Base-by-base conservation (phyloP, 1,284 basidiomycete genomes). In the Inonotus obliquus region DNA sequence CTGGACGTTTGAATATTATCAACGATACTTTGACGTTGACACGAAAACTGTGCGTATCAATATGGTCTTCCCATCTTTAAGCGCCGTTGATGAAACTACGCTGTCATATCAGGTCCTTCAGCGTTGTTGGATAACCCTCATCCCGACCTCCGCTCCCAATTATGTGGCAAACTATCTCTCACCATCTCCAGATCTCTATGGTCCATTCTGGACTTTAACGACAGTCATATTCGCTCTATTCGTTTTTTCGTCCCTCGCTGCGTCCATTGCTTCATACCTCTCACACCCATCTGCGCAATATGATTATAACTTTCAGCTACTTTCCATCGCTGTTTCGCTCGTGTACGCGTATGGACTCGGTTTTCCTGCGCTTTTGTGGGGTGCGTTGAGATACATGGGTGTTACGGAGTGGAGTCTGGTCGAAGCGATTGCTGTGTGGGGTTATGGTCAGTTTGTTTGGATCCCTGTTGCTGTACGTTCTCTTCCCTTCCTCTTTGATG, bases 171-270 rank as follows among this genome's bases (percentile, higher is more conserved):
- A 76, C 23, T 81, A 86, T 65, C 81, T 90, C 55, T 83, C 84
- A 49, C 86, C 90, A 21, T 77, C 82, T 21, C 77, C 79, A 11
- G 90, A 92, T 68, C 82, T 92, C 48, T 92, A 92, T 66, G 94
- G 95, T 1, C 94, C 95, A 0, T 97, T 98, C 77, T 98, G 95
- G 95, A 92, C 94, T 0, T 82, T 96, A 54, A 95, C 94, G 0
- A 96, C 94, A 1, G 84, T 97, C 65, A 90, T 96, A 55, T 92
- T 97, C 70, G 81, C 87, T 1, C 84, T 97, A 60, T 97, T 95
- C 77, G 85, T 96, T 61, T 95, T 91, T 37, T 96, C 94, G 0
- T 94, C 91, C 23, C 85, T 97, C 48, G 92, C 88, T 1, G 85
- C 90, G 6, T 92, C 91, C 44, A 88, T 97, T 67, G 79, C 87